Evolutionary conservation across 2,329 filamentous ascomycete genomes (phyloP).

Genomic region (Ciborinia camelliae): DNA sequence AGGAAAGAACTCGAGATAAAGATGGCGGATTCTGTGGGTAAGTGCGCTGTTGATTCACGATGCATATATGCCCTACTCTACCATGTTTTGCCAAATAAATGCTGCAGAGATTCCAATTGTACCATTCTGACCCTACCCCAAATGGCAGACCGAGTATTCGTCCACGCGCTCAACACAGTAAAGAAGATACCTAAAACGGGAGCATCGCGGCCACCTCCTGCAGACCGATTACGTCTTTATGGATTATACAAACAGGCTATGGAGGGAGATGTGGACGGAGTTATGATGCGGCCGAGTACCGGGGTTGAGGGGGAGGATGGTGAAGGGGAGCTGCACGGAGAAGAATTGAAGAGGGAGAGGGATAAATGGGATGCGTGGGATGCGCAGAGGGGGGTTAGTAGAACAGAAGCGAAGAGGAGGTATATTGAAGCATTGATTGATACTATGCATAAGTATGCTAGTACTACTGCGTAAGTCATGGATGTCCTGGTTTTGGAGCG

Average conservation of each 20-base stretch:
- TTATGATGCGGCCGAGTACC: slow-evolving; percentile 76
- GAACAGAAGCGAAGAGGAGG: slow-evolving; percentile 88
- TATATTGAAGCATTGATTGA: slow-evolving; percentile 94
- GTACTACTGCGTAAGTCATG: slow-evolving; percentile 63
- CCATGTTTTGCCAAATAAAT: slow-evolving; percentile 9
- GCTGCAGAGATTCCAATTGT: background rate
- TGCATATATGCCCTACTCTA: slow-evolving; percentile 3
- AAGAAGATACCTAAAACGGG: slow-evolving; percentile 96
- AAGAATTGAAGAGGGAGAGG: slow-evolving; percentile 51
- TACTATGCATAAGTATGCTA: slow-evolving; percentile 95
- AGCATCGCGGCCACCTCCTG: slow-evolving; percentile 78
- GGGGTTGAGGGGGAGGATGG: slow-evolving; percentile 58
- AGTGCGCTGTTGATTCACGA: slow-evolving; percentile 22
- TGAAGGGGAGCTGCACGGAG: slow-evolving; percentile 27
- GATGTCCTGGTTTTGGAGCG: background rate
- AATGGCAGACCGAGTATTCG: slow-evolving; percentile 84
- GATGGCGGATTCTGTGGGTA: slow-evolving; percentile 55
- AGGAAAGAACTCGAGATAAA: slow-evolving; percentile 27
- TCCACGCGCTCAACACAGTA: slow-evolving; percentile 97
- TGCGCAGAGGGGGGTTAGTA: slow-evolving; percentile 73
- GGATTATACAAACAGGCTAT: slow-evolving; percentile 98
- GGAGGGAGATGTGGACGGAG: slow-evolving; percentile 94
- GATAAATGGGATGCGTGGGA: slow-evolving; percentile 95
- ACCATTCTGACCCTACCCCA: background rate
- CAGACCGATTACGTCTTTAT: slow-evolving; percentile 87